Evolutionary conservation across 164 flowering plant genomes (phyloP), one percentile per base, ranked within the genome.

Genomic region (Macadamia integrifolia): DNA sequence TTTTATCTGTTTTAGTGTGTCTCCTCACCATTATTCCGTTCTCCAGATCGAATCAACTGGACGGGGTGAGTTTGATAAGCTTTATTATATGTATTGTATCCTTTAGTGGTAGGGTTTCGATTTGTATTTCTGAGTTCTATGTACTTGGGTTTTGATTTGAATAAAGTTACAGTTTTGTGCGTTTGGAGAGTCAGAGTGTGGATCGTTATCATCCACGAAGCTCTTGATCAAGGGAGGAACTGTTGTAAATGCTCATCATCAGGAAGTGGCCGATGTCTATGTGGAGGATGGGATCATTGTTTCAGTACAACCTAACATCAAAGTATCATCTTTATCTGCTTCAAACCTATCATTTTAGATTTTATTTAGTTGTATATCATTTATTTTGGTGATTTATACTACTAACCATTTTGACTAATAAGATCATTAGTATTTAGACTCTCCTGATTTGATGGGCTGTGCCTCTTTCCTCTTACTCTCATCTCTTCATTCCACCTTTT

Each of bases 241-340:
- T 7, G 97, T 94, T 52, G 99, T 94, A 11, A 94, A 94, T 77
- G 97, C 99, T 70, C 93, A 92, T 59, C 87, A 81, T 63, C 85
- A 81, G 71, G 84, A 92, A 79, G 66, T 86, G 68, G 96, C 98
- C 60, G 98, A 92, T 86, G 99, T 94, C 64, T 94, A 89, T 73
- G 83, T 94, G 13, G 97, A 92, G 74, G 87, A 94, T 80, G 99
- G 99, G 40, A 73, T 86, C 57, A 80, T 94, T 69, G 82, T 82
- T 62, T 82, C 87, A 23, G 92, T 94, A 18, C 74, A 82, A 71
- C 87, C 87, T 53, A 81, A 88, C 68, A 85, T 92, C 65, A 83
- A 76, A 84, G 99, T 94, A 75, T 50, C 49, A n/a, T 65, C 14
- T 1, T 3, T 14, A 31, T 52, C 28, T 12, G 40, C 40, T 35